Evolutionary conservation across 352 stramenopile genomes (phyloP).

Genomic region (Globisporangium lucens): DNA sequence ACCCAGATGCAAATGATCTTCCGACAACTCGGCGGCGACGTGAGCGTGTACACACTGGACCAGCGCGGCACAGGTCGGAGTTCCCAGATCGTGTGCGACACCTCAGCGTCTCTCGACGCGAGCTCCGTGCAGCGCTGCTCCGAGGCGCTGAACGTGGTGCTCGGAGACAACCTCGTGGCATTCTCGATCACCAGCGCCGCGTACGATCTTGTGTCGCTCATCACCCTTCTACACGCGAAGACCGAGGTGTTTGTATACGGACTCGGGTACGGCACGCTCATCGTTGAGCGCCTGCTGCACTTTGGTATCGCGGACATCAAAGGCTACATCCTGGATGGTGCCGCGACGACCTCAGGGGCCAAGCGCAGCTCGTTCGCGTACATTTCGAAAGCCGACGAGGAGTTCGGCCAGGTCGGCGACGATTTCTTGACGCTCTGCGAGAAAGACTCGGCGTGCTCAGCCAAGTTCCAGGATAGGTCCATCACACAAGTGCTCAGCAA

Average conservation of each 20-base stretch:
- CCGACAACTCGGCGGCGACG: slow-evolving; percentile 33
- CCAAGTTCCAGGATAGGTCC: slow-evolving; percentile 30
- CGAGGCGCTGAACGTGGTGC: slow-evolving; percentile 17
- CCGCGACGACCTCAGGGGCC: slow-evolving; percentile 29
- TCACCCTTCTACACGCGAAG: slow-evolving; percentile 37
- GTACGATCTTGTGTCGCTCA: slow-evolving; percentile 53
- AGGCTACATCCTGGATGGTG: slow-evolving; percentile 64
- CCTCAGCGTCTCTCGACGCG: not conserved
- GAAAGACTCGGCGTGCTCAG: slow-evolving; percentile 35
- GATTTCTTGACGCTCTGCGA: slow-evolving; percentile 50
- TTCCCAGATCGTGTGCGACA: slow-evolving; percentile 36
- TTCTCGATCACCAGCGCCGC: slow-evolving; percentile 72
- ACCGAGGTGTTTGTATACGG: slow-evolving; percentile 63
- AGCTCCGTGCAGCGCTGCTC: slow-evolving; percentile 16
- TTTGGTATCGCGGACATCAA: slow-evolving; percentile 40
- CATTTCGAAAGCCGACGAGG: slow-evolving; percentile 35
- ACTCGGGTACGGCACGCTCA: slow-evolving; percentile 60
- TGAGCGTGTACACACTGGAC: slow-evolving; percentile 56
- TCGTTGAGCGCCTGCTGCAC: slow-evolving; percentile 65
- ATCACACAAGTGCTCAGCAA: slow-evolving; percentile 33
- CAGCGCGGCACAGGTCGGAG: slow-evolving; percentile 49
- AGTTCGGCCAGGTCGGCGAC: slow-evolving; percentile 39
- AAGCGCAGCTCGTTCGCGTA: slow-evolving; percentile 18
- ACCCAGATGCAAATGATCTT: slow-evolving; percentile 52
- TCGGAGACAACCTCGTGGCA: slow-evolving; percentile 29